phyloP scores from a whole-genome alignment of 1,284 basidiomycete genomes.

The Irpex sp. region DNA sequence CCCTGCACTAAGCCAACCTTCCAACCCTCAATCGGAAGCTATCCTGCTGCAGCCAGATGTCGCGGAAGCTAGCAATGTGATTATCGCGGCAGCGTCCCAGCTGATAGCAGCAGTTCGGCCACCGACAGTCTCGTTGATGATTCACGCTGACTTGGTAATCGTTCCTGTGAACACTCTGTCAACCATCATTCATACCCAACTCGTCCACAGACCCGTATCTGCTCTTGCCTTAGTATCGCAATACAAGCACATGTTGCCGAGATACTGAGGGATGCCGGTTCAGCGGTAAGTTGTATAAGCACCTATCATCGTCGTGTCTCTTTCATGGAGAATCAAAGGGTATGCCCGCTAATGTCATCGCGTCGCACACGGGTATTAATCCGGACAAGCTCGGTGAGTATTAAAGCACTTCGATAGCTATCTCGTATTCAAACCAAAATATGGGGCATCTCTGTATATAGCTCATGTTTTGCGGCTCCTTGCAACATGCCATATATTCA shows the following conservation, averaged over 20 bases:
- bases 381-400: not conserved
- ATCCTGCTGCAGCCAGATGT: not conserved
- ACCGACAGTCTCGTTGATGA: constrained; percentile 9
- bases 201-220: not conserved
- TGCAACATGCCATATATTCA: constrained; percentile 23
- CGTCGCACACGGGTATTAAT: not conserved
- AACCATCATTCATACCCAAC: not conserved
- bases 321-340: not conserved
- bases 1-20: too few relatives aligned
- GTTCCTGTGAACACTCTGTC: not conserved
- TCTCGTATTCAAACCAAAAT: not conserved
- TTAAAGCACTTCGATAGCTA: not conserved
- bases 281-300: not conserved
- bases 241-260: not conserved
- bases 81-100: constrained; percentile 18
- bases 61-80: not conserved
- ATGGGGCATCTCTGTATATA: not conserved
- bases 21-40: too few relatives aligned
- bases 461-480: constrained; percentile 18
- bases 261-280: not conserved
- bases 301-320: not conserved
- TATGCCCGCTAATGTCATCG: not conserved
- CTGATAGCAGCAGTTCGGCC: constrained; percentile 14
- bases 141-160: not conserved
- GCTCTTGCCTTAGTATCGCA: not conserved